Evolutionary conservation across 805 yeast genomes (phyloP).

Genomic region (Ogataea thermomethanolica): DNA sequence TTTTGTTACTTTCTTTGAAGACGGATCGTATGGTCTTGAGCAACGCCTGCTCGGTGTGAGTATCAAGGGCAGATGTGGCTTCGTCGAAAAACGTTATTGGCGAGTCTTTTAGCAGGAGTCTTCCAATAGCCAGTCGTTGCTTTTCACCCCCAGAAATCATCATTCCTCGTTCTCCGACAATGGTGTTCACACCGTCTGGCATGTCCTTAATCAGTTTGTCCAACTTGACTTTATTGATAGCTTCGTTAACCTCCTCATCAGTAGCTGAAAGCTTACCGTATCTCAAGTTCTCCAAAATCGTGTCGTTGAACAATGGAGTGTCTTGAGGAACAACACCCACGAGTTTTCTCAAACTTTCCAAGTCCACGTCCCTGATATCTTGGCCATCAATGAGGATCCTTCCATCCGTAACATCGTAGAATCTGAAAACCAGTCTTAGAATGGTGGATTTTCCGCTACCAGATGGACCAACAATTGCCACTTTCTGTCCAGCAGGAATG

Average conservation of each 20-base stretch:
- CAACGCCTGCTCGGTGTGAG: constrained; percentile 89
- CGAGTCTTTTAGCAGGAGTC: constrained; percentile 80
- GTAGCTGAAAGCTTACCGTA: constrained; percentile 77
- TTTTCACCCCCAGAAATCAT: constrained; percentile 99
- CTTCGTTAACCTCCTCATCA: constrained; percentile 64
- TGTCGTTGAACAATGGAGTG: constrained; percentile 90
- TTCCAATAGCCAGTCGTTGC: constrained; percentile 89
- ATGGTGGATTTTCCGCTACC: constrained; percentile 96
- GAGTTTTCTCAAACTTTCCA: constrained; percentile 67
- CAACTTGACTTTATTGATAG: constrained; percentile 68
- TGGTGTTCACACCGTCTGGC: constrained; percentile 81
- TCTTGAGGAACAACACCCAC: constrained; percentile 98
- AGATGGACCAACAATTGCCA: constrained; percentile 94
- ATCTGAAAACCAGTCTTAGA: constrained; percentile 77
- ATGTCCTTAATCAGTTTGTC: constrained; percentile 58
- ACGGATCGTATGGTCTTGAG: constrained; percentile 68
- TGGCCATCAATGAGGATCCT: constrained; percentile 83
- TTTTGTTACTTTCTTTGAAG: constrained; percentile 53
- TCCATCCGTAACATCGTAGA: constrained; percentile 80
- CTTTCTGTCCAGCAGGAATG: constrained; percentile 86
- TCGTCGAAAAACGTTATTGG: constrained; percentile 95
- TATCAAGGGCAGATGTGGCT: constrained; percentile 94
- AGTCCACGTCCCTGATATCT: constrained; percentile 69
- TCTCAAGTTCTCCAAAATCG: constrained; percentile 80
- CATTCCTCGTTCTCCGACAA: constrained; percentile 96